phyloP scores from a whole-genome alignment of 225 moss, liverwort and hornwort genomes.

The Lunularia cruciata region DNA sequence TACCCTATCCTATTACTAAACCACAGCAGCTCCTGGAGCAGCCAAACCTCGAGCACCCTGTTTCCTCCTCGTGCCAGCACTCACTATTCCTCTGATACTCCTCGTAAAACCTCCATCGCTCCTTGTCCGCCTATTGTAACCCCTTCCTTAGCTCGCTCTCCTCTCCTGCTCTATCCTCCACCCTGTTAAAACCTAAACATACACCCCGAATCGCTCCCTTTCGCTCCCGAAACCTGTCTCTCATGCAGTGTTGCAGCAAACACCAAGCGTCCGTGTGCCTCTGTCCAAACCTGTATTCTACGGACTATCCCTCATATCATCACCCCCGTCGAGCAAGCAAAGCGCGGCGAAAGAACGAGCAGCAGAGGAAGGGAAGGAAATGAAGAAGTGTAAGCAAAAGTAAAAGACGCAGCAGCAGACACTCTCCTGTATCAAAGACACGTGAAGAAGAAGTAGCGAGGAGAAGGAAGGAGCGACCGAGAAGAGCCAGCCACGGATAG shows the following conservation, averaged over 20 bases:
- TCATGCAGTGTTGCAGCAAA: background rate
- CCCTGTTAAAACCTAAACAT: conserved; percentile 13
- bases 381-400: background rate
- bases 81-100: background rate
- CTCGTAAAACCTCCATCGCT: conserved; percentile 1
- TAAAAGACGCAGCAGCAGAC: too few species aligned
- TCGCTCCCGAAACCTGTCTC: background rate
- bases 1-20: background rate
- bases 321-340: background rate
- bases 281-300: conserved; percentile 11
- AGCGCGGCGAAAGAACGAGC: background rate
- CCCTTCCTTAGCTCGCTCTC: background rate
- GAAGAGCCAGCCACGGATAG: background rate
- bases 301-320: background rate
- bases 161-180: background rate
- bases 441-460: background rate
- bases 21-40: background rate
- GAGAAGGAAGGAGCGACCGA: conserved; percentile 1
- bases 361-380: conserved; percentile 11
- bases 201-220: background rate
- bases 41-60: background rate
- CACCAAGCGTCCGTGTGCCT: background rate
- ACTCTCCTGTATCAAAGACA: background rate
- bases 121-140: background rate
- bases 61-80: background rate